Evolutionary conservation across 2,329 filamentous ascomycete genomes (phyloP).

Genomic region (Thelonectria olida): DNA sequence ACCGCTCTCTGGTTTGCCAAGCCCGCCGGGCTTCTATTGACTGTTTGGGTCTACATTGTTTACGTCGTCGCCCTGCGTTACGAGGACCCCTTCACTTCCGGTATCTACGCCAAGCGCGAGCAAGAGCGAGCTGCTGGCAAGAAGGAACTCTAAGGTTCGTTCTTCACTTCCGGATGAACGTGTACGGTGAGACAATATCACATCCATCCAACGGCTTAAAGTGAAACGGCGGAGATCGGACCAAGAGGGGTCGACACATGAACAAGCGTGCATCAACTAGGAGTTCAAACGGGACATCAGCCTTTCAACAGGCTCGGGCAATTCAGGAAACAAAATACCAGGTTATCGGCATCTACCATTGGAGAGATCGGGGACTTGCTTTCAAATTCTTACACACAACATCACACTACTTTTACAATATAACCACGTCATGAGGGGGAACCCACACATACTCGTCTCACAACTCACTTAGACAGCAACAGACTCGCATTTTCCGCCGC

Average conservation of each 20-base stretch:
- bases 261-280: slow-evolving; percentile 25
- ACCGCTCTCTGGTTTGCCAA: slow-evolving; percentile 86
- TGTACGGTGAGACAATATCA: slow-evolving; percentile 8
- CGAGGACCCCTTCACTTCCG: slow-evolving; percentile 94
- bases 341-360: slow-evolving; percentile 31
- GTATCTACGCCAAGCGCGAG: slow-evolving; percentile 90
- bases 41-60: slow-evolving; percentile 76
- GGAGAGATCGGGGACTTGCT: slow-evolving; percentile 21
- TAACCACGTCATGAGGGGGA: slow-evolving; percentile 14
- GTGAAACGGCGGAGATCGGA: neutral
- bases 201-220: neutral
- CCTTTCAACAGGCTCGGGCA: slow-evolving; percentile 41
- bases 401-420: slow-evolving; percentile 27
- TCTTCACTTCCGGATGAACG: slow-evolving; percentile 14
- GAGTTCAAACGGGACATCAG: slow-evolving; percentile 32
- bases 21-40: slow-evolving; percentile 84
- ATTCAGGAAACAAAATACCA: slow-evolving; percentile 30
- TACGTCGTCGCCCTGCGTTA: slow-evolving; percentile 85
- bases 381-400: slow-evolving; percentile 23
- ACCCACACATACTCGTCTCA: slow-evolving; percentile 8
- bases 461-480: slow-evolving; percentile 17
- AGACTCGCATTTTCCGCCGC: neutral
- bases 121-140: slow-evolving; percentile 62
- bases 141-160: slow-evolving; percentile 57
- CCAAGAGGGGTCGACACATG: slow-evolving; percentile 14